Conservation (phyloP, 176 grass and related monocot species). For the Pontederia paniculata region DNA sequence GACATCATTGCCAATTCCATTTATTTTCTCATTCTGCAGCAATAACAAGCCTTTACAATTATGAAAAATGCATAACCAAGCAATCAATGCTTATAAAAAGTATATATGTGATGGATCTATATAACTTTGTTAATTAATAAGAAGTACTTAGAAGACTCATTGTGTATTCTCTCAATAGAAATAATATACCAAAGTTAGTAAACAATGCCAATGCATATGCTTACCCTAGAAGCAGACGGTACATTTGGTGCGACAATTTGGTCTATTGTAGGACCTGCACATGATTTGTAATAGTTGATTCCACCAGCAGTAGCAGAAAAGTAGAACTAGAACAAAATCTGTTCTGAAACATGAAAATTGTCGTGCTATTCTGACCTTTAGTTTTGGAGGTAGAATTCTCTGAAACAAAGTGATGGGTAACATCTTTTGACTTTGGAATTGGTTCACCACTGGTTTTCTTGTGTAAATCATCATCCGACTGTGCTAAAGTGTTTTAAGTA, state of each 20-base stretch:
- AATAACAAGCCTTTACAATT: slow-evolving; percentile 2
- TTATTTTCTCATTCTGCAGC: slow-evolving; percentile 26
- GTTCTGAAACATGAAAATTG: background rate
- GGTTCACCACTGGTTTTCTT: background rate
- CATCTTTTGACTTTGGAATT: background rate
- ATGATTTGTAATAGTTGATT: background rate
- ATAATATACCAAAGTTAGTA: too few relatives aligned
- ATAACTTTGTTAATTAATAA: too few relatives aligned
- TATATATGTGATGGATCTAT: too few relatives aligned
- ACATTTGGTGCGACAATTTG: slow-evolving; percentile 4
- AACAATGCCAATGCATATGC: slow-evolving; percentile 1
- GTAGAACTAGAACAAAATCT: background rate
- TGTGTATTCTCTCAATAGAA: too few relatives aligned
- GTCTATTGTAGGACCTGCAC: slow-evolving; percentile 17
- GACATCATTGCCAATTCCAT: slow-evolving; percentile 19
- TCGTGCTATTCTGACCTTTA: slow-evolving; percentile 14
- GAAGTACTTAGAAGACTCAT: too few relatives aligned
- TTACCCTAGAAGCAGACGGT: slow-evolving; percentile 17
- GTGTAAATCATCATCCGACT: slow-evolving; percentile 12
- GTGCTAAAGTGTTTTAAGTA: slow-evolving; percentile 4
- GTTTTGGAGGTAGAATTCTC: background rate
- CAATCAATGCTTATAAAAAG: too few relatives aligned
- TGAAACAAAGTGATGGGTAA: background rate
- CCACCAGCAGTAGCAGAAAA: slow-evolving; percentile 3
- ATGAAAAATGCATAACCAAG: too few relatives aligned